These are phyloP conservation scores for Naegleria fowleri DNA, from an alignment of 208 protist genomes.

Conservation along the genomic window DNA sequence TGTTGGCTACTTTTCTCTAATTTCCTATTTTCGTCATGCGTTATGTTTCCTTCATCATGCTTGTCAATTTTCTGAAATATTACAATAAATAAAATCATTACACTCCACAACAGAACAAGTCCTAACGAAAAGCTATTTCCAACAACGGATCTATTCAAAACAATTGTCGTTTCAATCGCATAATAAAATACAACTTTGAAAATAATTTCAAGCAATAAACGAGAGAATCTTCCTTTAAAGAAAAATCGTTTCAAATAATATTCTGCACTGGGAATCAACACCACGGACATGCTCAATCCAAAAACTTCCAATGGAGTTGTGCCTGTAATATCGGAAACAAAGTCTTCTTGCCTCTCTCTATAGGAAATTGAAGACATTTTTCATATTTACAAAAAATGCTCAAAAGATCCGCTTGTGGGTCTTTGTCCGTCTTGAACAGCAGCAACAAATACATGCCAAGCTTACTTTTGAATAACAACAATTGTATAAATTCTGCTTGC, in stretches of 20 bases:
- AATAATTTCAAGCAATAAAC: not conserved
- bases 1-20: not conserved
- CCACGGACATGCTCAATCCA: not conserved
- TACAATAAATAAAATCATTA: not conserved
- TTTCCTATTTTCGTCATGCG: not conserved
- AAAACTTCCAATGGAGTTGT: not conserved
- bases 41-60: not conserved
- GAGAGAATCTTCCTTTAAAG: not conserved
- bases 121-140: not conserved
- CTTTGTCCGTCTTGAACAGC: too few relatives aligned
- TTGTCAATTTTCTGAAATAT: not conserved
- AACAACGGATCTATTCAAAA: not conserved
- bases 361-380: not conserved
- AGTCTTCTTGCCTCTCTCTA: not conserved
- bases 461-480: too few relatives aligned
- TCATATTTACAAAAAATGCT: too few relatives aligned
- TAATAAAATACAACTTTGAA: not conserved
- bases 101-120: not conserved
- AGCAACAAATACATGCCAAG: too few relatives aligned
- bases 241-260: not conserved
- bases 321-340: not conserved
- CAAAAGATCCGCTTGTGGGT: too few relatives aligned
- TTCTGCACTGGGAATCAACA: not conserved
- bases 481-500: too few relatives aligned
- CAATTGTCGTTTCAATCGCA: not conserved